Base-by-base conservation (phyloP, 2,329 filamentous ascomycete species). In the Fusarium torulosum region DNA sequence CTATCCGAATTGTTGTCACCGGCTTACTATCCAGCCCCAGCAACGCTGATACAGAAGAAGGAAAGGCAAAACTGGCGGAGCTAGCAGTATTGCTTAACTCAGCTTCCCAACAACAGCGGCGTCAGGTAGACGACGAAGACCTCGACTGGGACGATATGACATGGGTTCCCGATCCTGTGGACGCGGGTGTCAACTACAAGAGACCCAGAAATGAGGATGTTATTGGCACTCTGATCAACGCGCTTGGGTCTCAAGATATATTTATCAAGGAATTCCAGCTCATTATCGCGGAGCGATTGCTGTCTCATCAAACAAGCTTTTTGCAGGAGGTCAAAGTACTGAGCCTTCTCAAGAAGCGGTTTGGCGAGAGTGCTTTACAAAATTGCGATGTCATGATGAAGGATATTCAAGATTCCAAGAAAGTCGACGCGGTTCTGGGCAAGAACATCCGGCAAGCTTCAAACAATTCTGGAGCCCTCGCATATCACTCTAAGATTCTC, bases 381-480 rank as follows among this genome's bases (percentile, higher is more conserved):
- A 92, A 92, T 47, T 97, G 94, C 78, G 95, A 99, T 75, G 96
- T 99, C 73, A 99, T 99, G 96, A 87, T 99, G 58, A 92, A 91
- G 67, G 96, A 99, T 76, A 91, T 98, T 35, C 86, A 91, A 68
- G 94, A 97, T 74, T 97, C 94, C 2, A 85, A 86, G 63, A 86
- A 88, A 41, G 87, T 96, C 60, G 92, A 97, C 75, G 80, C 83
- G 9, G 82, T 85, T 14, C 88, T 97, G 45, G 83, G 88, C 41
- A 85, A 83, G 57, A 77, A 75, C 58, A 60, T 79, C 21, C 66
- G 52, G 4, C 55, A 46, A 35, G 38, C 57, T 15, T 55, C 63
- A 3, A 59, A 61, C 11, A 66, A 68, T 50, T 46, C 63, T 23
- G 70, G 63, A 14, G 58, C 57, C 11, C 63, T 75, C 4, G 78